Conservation (phyloP, 2,329 filamentous ascomycete genomes). For the Colletotrichum neosansevieriae region DNA sequence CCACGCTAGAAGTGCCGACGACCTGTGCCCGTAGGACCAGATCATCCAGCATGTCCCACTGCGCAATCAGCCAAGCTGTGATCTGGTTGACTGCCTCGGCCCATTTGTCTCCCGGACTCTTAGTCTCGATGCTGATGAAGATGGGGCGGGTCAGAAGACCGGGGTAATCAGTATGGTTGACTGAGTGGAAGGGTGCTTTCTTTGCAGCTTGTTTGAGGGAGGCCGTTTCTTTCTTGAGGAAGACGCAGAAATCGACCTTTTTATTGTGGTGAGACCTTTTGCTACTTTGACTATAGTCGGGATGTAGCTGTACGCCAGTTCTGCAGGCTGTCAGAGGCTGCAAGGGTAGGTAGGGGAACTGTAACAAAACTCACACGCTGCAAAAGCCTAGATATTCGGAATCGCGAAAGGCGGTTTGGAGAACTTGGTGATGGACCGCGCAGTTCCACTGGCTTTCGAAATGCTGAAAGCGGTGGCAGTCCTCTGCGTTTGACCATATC, state of each 20-base stretch:
- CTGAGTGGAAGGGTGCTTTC: background rate
- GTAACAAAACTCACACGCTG: too few relatives aligned
- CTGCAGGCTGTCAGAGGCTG: background rate
- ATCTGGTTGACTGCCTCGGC: constrained; percentile 7
- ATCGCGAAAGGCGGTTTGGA: too few relatives aligned
- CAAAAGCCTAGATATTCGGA: too few relatives aligned
- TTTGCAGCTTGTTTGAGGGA: background rate
- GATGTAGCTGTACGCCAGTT: background rate
- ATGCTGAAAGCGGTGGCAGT: too few relatives aligned
- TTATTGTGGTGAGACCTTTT: background rate
- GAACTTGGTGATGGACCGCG: too few relatives aligned
- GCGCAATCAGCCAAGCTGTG: background rate
- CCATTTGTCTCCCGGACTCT: constrained; percentile 15
- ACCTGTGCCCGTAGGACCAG: background rate
- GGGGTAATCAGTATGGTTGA: constrained; percentile 28
- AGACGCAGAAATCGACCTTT: constrained; percentile 10
- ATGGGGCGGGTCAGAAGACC: constrained; percentile 13
- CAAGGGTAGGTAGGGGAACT: too few relatives aligned
- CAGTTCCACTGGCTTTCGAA: too few relatives aligned
- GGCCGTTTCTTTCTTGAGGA: background rate
- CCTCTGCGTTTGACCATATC: too few relatives aligned
- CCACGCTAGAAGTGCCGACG: background rate
- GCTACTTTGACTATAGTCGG: background rate
- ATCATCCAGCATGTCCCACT: background rate
- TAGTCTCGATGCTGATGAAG: constrained; percentile 32